Conservation (phyloP, 2,329 filamentous ascomycete species). For the Pseudogymnoascus sp. region DNA sequence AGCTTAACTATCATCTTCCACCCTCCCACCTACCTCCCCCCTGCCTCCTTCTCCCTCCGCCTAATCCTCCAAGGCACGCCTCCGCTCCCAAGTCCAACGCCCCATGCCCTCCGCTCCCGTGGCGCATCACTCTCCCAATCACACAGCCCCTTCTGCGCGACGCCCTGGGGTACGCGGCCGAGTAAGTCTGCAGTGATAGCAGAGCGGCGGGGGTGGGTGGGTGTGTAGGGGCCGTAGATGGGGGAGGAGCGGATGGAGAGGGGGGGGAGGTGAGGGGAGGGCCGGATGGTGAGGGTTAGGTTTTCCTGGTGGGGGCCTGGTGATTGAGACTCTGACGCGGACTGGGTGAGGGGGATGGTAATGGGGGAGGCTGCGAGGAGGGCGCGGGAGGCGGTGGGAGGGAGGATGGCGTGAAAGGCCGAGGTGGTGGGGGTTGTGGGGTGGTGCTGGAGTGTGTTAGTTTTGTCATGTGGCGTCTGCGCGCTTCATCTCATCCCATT, state of each 20-base stretch:
- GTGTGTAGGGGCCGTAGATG: conserved; percentile 23
- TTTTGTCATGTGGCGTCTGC: neutral
- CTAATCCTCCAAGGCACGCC: conserved; percentile 14
- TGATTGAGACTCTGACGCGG: neutral
- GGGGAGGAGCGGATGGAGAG: conserved; percentile 13
- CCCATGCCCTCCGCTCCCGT: neutral
- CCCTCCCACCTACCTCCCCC: neutral
- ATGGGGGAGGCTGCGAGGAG: conserved; percentile 14
- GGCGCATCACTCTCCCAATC: conserved; percentile 27
- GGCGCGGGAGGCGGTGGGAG: conserved; percentile 18
- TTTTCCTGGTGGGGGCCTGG: neutral
- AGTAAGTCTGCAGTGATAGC: conserved; percentile 20
- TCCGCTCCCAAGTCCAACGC: conserved; percentile 7
- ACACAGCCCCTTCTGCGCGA: conserved; percentile 16
- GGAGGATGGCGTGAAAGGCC: conserved; percentile 13
- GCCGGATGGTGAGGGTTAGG: neutral
- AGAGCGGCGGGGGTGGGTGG: conserved; percentile 15
- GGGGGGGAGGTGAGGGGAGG: neutral
- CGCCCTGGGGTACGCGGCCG: conserved; percentile 12
- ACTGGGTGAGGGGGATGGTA: conserved; percentile 12
- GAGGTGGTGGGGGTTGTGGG: conserved; percentile 4
- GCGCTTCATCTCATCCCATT: neutral
- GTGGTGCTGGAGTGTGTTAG: neutral
- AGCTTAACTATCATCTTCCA: neutral
- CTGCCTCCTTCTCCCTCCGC: conserved; percentile 10